Percentiles rank a stretch among this genome's conserved stretches.
Conservation (phyloP, 139 green algal species). For the Diplosphaera chodatii region DNA sequence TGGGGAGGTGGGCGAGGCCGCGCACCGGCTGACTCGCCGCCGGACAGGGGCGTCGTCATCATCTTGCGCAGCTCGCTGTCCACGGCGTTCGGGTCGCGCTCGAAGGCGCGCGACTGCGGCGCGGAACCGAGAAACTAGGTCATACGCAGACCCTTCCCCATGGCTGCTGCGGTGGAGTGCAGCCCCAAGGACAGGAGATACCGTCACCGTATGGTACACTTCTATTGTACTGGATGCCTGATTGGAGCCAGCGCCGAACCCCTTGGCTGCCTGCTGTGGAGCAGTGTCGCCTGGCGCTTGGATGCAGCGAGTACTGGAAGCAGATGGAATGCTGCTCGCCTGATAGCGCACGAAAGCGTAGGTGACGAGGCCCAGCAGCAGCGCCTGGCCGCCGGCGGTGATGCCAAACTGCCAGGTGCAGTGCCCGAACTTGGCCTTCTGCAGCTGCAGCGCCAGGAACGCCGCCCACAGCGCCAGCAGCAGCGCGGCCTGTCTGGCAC, state of each 20-base stretch:
- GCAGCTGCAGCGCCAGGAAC: conserved; percentile 18
- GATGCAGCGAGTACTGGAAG: too few relatives aligned
- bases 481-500: conserved; percentile 1
- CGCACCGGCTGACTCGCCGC: too few relatives aligned
- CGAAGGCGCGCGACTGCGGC: not conserved
- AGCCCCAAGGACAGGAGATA: too few relatives aligned
- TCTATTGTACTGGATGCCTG: too few relatives aligned
- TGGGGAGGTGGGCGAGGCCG: too few relatives aligned
- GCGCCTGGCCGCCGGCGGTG: conserved; percentile 4
- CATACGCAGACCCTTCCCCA: too few relatives aligned
- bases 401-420: conserved; percentile 7
- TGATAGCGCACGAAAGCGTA: conserved; percentile 1
- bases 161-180: too few relatives aligned
- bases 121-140: not conserved
- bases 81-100: conserved; percentile 2
- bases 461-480: conserved; percentile 19
- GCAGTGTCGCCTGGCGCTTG: too few relatives aligned
- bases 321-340: not conserved
- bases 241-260: too few relatives aligned
- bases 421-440: conserved; percentile 4
- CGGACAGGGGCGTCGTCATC: not conserved
- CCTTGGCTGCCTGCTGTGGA: too few relatives aligned
- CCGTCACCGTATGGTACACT: too few relatives aligned
- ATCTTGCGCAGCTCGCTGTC: conserved; percentile 12
- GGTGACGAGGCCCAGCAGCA: conserved; percentile 10